Evolutionary conservation across 371 early-diverging fungal species (phyloP), one percentile per base, ranked within the genome.

Genomic region (Sporodiniella umbellata): DNA sequence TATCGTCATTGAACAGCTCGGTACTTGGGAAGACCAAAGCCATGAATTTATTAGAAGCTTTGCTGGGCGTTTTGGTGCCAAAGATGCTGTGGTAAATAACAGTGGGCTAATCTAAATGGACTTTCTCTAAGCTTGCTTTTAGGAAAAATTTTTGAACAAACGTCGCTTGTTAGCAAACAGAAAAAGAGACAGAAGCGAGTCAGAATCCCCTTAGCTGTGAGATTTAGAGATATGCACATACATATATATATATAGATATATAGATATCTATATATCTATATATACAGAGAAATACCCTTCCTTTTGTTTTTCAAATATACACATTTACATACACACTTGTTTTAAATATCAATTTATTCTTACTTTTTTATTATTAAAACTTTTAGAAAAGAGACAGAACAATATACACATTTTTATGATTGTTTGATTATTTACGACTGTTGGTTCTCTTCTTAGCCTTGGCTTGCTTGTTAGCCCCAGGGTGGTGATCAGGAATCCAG

Each of bases 31-130:
- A 56, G 80, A 77, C 28, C 68, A 84, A 28, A 83, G 84, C 31
- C 84, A 88, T 50, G 88, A 88, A 50, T 73, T 86, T 37, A 75
- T 89, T 8, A 67, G 80, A 19, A 86, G 79, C 14, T 90, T 92
- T 60, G 74, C 83, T 14, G 75, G 77, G 33, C 64, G 82, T 58
- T 92, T 92, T 70, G 89, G 86, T 19, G 38, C 30, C 23, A 33
- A 86, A 51, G 64, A 72, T 31, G 75, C 43, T 1, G 48, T 60
- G 3, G 60, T 50, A 50, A 22, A 22, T 37, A 31, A n/a, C n/a
- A n/a, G n/a, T n/a, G n/a, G n/a, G n/a, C n/a, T n/a, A n/a, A n/a
- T 28, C 10, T 17, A 4, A n/a, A 4, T 11, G 15, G 11, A n/a
- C 15, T 7, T 37, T 1, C 37, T 21, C 12, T 8, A 10, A 19